Evolutionary conservation across 306 rosid genomes (phyloP).

Genomic region (Hippophae gyantsensis): DNA sequence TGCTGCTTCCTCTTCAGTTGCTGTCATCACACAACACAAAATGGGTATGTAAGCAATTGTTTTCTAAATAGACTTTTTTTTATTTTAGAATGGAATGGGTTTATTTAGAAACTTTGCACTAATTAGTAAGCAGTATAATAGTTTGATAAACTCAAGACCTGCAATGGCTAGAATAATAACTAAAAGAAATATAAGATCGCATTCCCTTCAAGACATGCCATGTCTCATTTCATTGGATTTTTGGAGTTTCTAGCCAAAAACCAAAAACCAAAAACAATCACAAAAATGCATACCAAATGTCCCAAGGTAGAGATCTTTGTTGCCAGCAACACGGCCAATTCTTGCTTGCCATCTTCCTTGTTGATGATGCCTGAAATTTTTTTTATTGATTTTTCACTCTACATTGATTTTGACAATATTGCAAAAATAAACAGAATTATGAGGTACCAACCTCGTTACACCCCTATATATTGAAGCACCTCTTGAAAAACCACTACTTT

Average conservation of each 20-base stretch:
- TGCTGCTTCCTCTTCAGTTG: conserved; percentile 95
- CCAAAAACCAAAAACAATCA: not conserved
- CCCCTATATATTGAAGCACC: conserved; percentile 95
- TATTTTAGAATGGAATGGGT: no score
- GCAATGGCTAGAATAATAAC: no score
- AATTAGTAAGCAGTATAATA: no score
- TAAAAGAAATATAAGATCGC: no score
- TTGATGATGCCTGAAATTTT: conserved; percentile 72
- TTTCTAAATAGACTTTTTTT: not conserved
- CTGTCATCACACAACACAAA: conserved; percentile 27
- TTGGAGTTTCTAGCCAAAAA: not conserved
- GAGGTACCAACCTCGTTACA: conserved; percentile 61
- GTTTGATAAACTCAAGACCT: no score
- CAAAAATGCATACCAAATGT: conserved; percentile 53
- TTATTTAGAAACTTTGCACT: no score
- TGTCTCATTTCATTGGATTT: no score
- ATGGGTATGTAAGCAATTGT: not conserved
- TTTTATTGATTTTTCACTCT: no score
- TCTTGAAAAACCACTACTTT: conserved; percentile 94
- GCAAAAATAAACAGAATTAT: not conserved
- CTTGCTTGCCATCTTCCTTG: conserved; percentile 99
- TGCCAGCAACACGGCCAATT: conserved; percentile 98
- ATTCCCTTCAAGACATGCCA: no score
- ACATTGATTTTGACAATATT: no score
- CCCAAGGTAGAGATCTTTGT: conserved; percentile 89